A percentile compares a stretch with the other conserved stretches of the same genome.
Evolutionary conservation across 805 yeast genomes (phyloP).

Genomic region (Kuraishia ogatae): DNA sequence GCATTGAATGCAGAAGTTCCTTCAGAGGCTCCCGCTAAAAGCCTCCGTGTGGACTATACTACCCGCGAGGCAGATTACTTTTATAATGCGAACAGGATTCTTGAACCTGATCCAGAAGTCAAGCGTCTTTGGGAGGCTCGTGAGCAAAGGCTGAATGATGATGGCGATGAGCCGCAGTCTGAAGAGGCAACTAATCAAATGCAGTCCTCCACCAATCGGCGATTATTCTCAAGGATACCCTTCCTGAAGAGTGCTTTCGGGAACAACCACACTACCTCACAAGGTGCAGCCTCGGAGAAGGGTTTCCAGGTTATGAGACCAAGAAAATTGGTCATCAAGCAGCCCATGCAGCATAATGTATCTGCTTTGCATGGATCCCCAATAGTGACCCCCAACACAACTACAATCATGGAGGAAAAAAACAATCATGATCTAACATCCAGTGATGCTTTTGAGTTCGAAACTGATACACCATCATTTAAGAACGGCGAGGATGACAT

Average conservation of each 20-base stretch:
- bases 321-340: constrained; percentile 8
- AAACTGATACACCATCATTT: not conserved
- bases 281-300: not conserved
- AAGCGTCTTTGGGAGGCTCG: constrained; percentile 43
- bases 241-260: not conserved
- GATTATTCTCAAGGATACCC: not conserved
- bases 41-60: constrained; percentile 35
- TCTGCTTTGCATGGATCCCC: not conserved
- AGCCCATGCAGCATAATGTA: not conserved
- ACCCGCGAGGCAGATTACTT: constrained; percentile 54
- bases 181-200: not conserved
- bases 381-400: no score
- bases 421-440: not conserved
- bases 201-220: not conserved
- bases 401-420: not conserved
- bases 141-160: constrained; percentile 17
- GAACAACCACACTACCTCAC: not conserved
- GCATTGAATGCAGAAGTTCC: not conserved
- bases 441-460: not conserved
- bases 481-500: not conserved
- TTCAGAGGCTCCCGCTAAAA: not conserved
- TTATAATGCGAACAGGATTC: constrained; percentile 29
- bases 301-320: constrained; percentile 25
- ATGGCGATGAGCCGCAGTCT: not conserved
- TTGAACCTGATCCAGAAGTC: constrained; percentile 41